Conservation (phyloP, 306 rosid genomes). For the Crataegus laevigata region DNA sequence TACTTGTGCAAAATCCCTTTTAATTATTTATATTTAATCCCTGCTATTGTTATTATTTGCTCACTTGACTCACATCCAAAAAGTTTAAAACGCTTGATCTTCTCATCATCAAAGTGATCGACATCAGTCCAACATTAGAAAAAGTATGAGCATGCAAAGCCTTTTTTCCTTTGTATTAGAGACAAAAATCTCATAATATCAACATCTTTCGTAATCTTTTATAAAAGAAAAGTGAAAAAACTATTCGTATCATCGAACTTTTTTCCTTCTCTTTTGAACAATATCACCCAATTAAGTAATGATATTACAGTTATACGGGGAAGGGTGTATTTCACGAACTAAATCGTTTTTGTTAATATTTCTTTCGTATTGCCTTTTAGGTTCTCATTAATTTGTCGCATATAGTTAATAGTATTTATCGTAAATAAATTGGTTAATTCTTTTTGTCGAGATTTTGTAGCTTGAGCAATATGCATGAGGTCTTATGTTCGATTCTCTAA, state of each 20-base stretch:
- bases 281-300: neutral
- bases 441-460: neutral
- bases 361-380: neutral
- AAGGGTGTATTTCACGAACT: neutral
- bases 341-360: neutral
- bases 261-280: neutral
- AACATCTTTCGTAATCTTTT: constrained; percentile 2
- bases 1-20: no score
- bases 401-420: neutral
- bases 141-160: neutral
- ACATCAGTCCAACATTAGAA: neutral
- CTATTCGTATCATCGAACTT: neutral
- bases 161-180: neutral
- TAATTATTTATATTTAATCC: neutral
- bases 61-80: constrained; percentile 5
- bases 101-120: neutral
- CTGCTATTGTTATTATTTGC: neutral
- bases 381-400: neutral
- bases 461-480: no score
- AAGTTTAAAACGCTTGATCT: neutral
- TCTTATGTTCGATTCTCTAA: no score
- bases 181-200: constrained; percentile 6
- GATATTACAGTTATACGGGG: neutral
- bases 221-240: neutral
- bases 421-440: no score